Base-by-base conservation (phyloP, 2,329 filamentous ascomycete genomes). In the Geosmithia putterillii region DNA sequence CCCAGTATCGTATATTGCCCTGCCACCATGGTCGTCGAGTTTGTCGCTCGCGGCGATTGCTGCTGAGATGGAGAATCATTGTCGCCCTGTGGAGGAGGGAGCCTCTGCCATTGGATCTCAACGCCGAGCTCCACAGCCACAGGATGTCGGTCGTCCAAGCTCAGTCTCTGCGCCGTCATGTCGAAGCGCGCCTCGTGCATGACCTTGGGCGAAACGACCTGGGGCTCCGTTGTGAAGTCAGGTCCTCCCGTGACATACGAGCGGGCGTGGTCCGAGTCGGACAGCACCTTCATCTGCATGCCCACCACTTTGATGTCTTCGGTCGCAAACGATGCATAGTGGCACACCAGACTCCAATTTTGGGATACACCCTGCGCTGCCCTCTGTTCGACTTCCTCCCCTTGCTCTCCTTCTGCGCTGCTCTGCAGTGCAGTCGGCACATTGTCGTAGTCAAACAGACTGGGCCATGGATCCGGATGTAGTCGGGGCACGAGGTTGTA, bases 401-500 rank as follows among this genome's bases (percentile, higher is more conserved):
- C 67, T 45, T 61, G 59, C 20, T 69, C 59, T 12, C n/a, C n/a
- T n/a, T n/a, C n/a, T n/a, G n/a, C n/a, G n/a, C n/a, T n/a, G n/a
- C n/a, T n/a, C n/a, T n/a, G n/a, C n/a, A n/a, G n/a, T n/a, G 50
- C 54, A 23, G 45, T 43, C 6, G 47, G 44, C 3, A 76, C 53
- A 14, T 64, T 65, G 19, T 79, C 72, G 17, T 74, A 66, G 42
- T 79, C 72, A 60, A 96, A 98, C 52, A 94, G 80, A 57, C 82
- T 88, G 1, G 92, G 89, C 90, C 92, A 98, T 2, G 78, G 70
- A 41, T 83, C 81, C 0, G 73, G 61, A 58, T 95, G 83, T 3
- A 95, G 69, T 9, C 83, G 76, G 10, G 92, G 88, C 12, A 81
- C 72, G 48, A 96, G 78, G 48, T 94, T 86, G 59, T 94, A 95